These are phyloP conservation scores for Fusarium coicis DNA, from an alignment of 2,329 filamentous ascomycete genomes.

Conservation along the genomic window DNA sequence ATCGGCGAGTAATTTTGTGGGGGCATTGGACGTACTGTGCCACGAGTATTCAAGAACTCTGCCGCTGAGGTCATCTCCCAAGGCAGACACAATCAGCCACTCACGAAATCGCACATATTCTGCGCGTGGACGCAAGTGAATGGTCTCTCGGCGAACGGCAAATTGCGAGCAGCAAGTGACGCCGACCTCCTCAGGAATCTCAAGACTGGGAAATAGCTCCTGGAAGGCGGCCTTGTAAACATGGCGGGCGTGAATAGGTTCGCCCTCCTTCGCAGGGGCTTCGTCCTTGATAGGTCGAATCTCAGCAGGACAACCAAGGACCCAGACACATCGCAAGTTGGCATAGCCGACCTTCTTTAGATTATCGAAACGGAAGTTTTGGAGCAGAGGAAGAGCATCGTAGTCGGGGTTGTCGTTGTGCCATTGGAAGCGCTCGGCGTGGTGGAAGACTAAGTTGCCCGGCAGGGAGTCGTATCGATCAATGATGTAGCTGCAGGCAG, in stretches of 20 bases:
- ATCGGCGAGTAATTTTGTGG: neutral
- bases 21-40: slow-evolving; percentile 63
- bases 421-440: slow-evolving; percentile 61
- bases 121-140: slow-evolving; percentile 58
- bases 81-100: slow-evolving; percentile 67
- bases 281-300: slow-evolving; percentile 55
- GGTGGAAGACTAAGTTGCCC: slow-evolving; percentile 58
- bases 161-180: slow-evolving; percentile 75
- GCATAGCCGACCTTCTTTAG: slow-evolving; percentile 67
- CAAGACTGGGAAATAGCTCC: slow-evolving; percentile 53
- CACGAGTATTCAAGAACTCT: slow-evolving; percentile 73
- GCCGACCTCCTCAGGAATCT: slow-evolving; percentile 62
- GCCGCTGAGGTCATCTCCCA: slow-evolving; percentile 66
- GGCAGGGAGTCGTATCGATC: slow-evolving; percentile 60
- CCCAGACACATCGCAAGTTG: slow-evolving; percentile 70
- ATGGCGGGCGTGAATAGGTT: slow-evolving; percentile 53
- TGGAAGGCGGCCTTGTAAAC: slow-evolving; percentile 56
- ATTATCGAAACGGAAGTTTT: slow-evolving; percentile 59
- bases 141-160: slow-evolving; percentile 64
- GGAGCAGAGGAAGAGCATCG: slow-evolving; percentile 63
- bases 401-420: slow-evolving; percentile 65
- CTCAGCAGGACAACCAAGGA: slow-evolving; percentile 64
- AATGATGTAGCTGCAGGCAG: slow-evolving; percentile 56
- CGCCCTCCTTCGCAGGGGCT: slow-evolving; percentile 47
- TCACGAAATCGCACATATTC: slow-evolving; percentile 68